Evolutionary conservation across 2,329 filamentous ascomycete species (phyloP).

Genomic region (Hortaea werneckii): DNA sequence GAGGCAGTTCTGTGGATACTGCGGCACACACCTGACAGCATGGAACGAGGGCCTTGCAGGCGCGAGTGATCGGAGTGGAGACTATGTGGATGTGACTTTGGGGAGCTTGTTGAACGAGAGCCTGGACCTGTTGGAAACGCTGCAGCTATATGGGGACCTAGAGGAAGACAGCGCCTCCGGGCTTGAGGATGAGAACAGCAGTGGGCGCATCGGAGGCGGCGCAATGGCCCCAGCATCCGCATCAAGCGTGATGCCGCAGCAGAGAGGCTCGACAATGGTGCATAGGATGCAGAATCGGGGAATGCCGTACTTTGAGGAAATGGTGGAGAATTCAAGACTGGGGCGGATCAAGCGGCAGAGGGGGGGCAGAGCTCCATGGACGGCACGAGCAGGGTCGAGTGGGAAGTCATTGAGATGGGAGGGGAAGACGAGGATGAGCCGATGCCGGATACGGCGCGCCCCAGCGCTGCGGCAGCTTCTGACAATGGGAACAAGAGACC

Average conservation of each 20-base stretch:
- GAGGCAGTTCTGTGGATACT: conserved; percentile 83
- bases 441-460: not conserved
- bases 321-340: conserved; percentile 66
- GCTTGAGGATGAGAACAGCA: conserved; percentile 20
- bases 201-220: conserved; percentile 3
- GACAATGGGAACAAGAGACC: conserved; percentile 11
- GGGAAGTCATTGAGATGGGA: conserved; percentile 67
- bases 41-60: conserved; percentile 59
- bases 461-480: not conserved
- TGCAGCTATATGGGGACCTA: conserved; percentile 47
- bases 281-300: conserved; percentile 34
- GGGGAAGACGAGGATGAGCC: conserved; percentile 8
- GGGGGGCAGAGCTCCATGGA: conserved; percentile 52
- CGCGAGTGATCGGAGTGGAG: conserved; percentile 53
- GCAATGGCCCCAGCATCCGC: not conserved
- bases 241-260: not conserved
- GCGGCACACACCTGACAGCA: conserved; percentile 73
- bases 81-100: conserved; percentile 73
- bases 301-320: conserved; percentile 75
- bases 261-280: conserved; percentile 1
- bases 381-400: conserved; percentile 59
- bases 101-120: conserved; percentile 65
- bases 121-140: conserved; percentile 59
- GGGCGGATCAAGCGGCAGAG: conserved; percentile 56
- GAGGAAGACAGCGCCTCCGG: conserved; percentile 15